A percentile compares a stretch with the other conserved stretches of the same genome.
Conservation (phyloP, 495 filamentous ascomycete genomes). For the Penicillium bialowiezense region DNA sequence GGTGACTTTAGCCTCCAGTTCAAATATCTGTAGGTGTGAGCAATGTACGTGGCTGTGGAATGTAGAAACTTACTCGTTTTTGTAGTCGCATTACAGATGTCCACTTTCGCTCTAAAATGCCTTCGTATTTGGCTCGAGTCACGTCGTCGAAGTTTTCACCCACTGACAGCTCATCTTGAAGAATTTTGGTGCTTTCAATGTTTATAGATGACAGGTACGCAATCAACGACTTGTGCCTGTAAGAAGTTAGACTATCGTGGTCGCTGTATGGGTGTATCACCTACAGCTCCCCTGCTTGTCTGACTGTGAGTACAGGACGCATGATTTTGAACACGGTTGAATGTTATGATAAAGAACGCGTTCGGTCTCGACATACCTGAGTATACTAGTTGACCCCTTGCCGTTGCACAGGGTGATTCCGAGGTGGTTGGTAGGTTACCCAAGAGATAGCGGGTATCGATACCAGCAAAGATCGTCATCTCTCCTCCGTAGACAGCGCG, state of each 20-base stretch:
- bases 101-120: constrained; percentile 92
- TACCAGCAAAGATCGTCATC: too few relatives aligned
- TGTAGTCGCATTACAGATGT: constrained; percentile 85
- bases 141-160: constrained; percentile 69
- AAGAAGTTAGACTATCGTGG: constrained; percentile 43
- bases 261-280: constrained; percentile 21
- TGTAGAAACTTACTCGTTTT: constrained; percentile 65
- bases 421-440: not conserved
- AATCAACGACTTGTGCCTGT: constrained; percentile 69
- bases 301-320: constrained; percentile 49
- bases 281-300: constrained; percentile 84
- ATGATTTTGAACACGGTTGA: not conserved
- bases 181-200: constrained; percentile 61
- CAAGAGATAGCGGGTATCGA: not conserved
- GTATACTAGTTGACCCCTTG: not conserved
- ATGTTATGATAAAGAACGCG: constrained; percentile 1
- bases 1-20: constrained; percentile 69
- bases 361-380: not conserved
- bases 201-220: constrained; percentile 74
- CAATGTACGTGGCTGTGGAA: not conserved
- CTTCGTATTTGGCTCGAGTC: constrained; percentile 80
- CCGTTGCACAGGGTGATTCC: not conserved
- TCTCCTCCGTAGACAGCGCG: too few relatives aligned
- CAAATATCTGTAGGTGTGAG: constrained; percentile 69
- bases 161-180: constrained; percentile 55